Percentiles rank a stretch among this genome's conserved stretches.
These are phyloP conservation scores for Hortaea sp. DNA, from an alignment of 2,329 filamentous ascomycete species.

Conservation along the genomic window DNA sequence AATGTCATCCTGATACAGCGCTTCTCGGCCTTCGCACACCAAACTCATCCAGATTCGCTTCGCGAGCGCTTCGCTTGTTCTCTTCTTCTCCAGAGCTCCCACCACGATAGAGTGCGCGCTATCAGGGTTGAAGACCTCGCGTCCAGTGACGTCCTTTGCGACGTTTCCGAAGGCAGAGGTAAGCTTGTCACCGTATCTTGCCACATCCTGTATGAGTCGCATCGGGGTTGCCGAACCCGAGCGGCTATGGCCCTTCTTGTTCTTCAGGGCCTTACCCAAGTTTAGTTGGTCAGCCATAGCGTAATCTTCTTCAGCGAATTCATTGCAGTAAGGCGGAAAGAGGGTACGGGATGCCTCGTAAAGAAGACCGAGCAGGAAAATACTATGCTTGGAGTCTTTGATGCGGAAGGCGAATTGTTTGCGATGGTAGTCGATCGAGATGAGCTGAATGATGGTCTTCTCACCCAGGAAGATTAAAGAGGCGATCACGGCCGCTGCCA, in stretches of 20 bases:
- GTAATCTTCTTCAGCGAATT: conserved; percentile 87
- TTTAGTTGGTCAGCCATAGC: conserved; percentile 70
- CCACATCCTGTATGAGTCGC: conserved; percentile 59
- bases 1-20: conserved; percentile 71
- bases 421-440: conserved; percentile 77
- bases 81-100: conserved; percentile 74
- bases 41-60: conserved; percentile 97
- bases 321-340: conserved; percentile 84
- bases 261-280: conserved; percentile 46
- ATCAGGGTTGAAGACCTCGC: conserved; percentile 87
- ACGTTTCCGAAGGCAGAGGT: conserved; percentile 89
- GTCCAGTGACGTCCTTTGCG: conserved; percentile 88
- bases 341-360: conserved; percentile 82
- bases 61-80: conserved; percentile 83
- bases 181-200: conserved; percentile 82
- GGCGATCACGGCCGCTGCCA: conserved; percentile 58
- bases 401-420: conserved; percentile 75
- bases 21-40: conserved; percentile 77
- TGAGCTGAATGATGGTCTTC: conserved; percentile 69
- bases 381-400: conserved; percentile 78
- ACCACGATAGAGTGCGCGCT: conserved; percentile 83
- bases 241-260: conserved; percentile 36
- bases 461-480: conserved; percentile 64
- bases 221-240: conserved; percentile 65
- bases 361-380: conserved; percentile 70